These are phyloP conservation scores for Cornus controversa DNA, from an alignment of 148 eudicot species.

Conservation along the genomic window DNA sequence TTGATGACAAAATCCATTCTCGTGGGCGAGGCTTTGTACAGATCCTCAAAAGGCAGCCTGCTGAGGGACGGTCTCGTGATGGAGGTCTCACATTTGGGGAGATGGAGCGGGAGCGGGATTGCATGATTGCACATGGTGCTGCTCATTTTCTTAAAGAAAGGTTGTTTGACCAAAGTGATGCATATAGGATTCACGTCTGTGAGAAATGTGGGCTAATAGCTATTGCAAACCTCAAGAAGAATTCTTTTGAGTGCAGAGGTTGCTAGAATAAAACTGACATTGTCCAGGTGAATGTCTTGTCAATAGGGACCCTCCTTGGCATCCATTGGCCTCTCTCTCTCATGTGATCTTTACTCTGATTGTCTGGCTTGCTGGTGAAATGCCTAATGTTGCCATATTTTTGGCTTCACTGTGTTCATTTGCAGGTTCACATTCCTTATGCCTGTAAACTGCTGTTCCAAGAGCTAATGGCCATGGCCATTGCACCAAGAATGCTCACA, in stretches of 20 bases:
- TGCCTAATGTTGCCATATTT: neutral
- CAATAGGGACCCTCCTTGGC: neutral
- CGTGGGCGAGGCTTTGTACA: conserved; percentile 99
- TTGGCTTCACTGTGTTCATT: neutral
- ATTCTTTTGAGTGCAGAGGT: conserved; percentile 91
- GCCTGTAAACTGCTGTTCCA: conserved; percentile 97
- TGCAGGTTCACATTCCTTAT: conserved; percentile 93
- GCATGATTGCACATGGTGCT: conserved; percentile 99
- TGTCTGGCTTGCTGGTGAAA: neutral
- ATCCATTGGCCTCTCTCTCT: neutral
- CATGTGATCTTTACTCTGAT: neutral
- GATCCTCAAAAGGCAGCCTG: conserved; percentile 95
- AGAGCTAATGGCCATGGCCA: conserved; percentile 99
- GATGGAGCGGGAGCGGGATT: conserved; percentile 99
- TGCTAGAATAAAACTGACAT: conserved; percentile 96
- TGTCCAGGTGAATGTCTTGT: conserved; percentile 62
- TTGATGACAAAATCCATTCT: conserved; percentile 95
- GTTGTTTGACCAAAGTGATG: conserved; percentile 97
- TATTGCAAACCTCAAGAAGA: conserved; percentile 90
- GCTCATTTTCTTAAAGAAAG: conserved; percentile 95
- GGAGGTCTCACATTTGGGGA: conserved; percentile 98
- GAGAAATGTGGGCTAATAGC: conserved; percentile 93
- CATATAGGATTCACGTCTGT: conserved; percentile 91
- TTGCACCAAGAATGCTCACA: conserved; percentile 94
- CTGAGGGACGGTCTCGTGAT: conserved; percentile 97